Evolutionary conservation across 805 yeast species (phyloP).

Genomic region (Sungouiella thailandica): DNA sequence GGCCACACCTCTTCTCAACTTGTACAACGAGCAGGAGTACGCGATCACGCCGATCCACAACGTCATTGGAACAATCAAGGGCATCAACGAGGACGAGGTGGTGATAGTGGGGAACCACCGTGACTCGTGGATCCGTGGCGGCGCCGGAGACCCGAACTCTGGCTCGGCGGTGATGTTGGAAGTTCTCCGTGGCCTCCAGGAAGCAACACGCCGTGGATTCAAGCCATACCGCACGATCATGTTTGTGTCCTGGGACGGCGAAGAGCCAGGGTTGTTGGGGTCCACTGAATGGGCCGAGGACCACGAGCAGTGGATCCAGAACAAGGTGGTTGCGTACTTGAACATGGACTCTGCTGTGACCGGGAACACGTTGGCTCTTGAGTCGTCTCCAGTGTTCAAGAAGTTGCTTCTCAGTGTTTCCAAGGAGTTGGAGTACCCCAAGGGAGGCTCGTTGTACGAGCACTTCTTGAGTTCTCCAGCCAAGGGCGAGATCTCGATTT

Average conservation of each 20-base stretch:
- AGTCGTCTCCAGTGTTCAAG: constrained; percentile 4
- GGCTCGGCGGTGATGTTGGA: constrained; percentile 7
- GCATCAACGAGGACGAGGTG: constrained; percentile 5
- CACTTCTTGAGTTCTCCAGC: constrained; percentile 1
- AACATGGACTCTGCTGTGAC: constrained; percentile 6
- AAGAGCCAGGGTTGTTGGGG: constrained; percentile 6
- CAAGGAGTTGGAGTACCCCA: constrained; percentile 3
- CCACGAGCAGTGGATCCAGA: constrained; percentile 5
- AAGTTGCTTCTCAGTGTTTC: constrained; percentile 1
- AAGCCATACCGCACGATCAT: constrained; percentile 7
- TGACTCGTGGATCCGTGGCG: constrained; percentile 7
- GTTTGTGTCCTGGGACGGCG: constrained; percentile 9
- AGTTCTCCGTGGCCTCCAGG: constrained; percentile 4
- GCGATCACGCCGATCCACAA: constrained; percentile 5
- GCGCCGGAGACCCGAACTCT: constrained; percentile 9
- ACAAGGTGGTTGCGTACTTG: constrained; percentile 7
- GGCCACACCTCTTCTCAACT: constrained; percentile 3
- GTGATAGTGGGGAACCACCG: constrained; percentile 6
- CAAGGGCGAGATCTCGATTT: constrained; percentile 3
- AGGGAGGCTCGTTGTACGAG: constrained; percentile 6
- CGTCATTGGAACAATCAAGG: constrained; percentile 5
- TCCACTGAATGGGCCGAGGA: constrained; percentile 10
- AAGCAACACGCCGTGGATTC: constrained; percentile 1
- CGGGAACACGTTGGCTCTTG: constrained; percentile 3
- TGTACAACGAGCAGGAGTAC: constrained; percentile 7